These are phyloP conservation scores for Malus sieversii DNA, from an alignment of 306 rosid genomes.

Conservation along the genomic window DNA sequence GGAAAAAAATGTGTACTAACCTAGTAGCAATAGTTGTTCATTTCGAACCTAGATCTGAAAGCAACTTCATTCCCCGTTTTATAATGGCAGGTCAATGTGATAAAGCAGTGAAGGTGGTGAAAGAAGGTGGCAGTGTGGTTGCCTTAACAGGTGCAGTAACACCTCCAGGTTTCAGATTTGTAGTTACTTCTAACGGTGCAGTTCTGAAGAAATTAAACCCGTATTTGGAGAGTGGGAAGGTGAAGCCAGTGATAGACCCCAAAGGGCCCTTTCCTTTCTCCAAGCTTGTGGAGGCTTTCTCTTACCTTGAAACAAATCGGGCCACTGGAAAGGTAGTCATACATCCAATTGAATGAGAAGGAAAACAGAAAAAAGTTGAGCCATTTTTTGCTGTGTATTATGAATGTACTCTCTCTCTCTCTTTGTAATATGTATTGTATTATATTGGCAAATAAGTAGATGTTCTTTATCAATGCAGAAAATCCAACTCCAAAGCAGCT, in stretches of 20 bases:
- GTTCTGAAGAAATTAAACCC: slow-evolving; percentile 81
- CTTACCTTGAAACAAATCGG: slow-evolving; percentile 68
- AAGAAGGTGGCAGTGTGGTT: slow-evolving; percentile 88
- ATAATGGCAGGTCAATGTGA: slow-evolving; percentile 72
- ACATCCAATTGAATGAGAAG: slow-evolving; percentile 64
- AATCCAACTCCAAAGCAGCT: not conserved
- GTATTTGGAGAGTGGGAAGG: slow-evolving; percentile 76
- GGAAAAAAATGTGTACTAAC: too few species aligned
- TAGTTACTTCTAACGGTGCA: slow-evolving; percentile 77
- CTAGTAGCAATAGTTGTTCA: too few species aligned
- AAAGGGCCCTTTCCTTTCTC: slow-evolving; percentile 74
- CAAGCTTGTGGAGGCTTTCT: slow-evolving; percentile 85
- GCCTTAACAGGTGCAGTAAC: slow-evolving; percentile 84
- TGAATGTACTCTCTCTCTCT: not conserved
- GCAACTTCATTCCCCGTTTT: not conserved
- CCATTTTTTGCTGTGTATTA: slow-evolving; percentile 28
- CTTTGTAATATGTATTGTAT: not conserved
- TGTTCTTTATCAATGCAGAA: not conserved
- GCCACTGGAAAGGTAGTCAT: slow-evolving; percentile 81
- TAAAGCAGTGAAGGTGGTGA: slow-evolving; percentile 74
- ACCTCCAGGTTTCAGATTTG: slow-evolving; percentile 95
- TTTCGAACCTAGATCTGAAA: too few species aligned
- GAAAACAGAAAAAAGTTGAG: not conserved
- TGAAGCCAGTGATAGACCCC: slow-evolving; percentile 77
- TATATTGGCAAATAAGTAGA: not conserved